Evolutionary conservation across 2,329 filamentous ascomycete species (phyloP).

Genomic region (Stachybotrys echinatus): DNA sequence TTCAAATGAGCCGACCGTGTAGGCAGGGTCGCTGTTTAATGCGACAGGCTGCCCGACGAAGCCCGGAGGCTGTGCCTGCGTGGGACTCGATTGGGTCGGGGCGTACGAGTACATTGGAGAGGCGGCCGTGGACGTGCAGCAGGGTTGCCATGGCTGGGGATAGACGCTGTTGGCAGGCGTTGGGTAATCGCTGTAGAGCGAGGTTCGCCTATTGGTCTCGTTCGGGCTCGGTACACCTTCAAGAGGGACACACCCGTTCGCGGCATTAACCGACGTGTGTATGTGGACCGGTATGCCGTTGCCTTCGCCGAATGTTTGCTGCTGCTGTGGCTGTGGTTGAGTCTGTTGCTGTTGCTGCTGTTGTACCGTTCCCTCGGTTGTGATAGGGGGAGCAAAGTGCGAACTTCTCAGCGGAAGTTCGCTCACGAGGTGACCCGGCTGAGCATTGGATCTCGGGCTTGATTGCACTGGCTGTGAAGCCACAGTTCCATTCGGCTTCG

Average conservation of each 20-base stretch:
- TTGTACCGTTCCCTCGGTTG: conserved; percentile 36
- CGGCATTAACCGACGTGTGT: conserved; percentile 25
- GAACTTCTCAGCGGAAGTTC: conserved; percentile 37
- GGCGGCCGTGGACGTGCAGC: conserved; percentile 33
- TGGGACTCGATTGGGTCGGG: conserved; percentile 27
- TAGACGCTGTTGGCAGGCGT: conserved; percentile 35
- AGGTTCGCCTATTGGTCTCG: conserved; percentile 39
- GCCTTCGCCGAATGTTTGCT: conserved; percentile 29
- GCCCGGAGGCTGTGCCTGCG: conserved; percentile 13
- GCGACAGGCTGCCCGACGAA: conserved; percentile 25
- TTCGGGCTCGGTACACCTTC: conserved; percentile 42
- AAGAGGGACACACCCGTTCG: conserved; percentile 30
- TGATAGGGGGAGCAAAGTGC: conserved; percentile 34
- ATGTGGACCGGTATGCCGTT: conserved; percentile 26
- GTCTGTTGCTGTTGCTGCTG: no score
- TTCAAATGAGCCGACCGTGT: conserved; percentile 28
- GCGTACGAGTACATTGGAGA: conserved; percentile 42
- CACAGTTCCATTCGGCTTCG: conserved; percentile 25
- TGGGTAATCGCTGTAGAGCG: conserved; percentile 41
- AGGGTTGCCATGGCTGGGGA: conserved; percentile 37
- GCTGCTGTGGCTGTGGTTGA: no score
- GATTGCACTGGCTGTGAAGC: conserved; percentile 29
- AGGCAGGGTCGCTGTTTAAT: conserved; percentile 25
- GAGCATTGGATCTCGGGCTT: conserved; percentile 23
- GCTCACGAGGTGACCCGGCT: conserved; percentile 30